phyloP scores from a whole-genome alignment of 164 flowering plant species.

The Cinnamomum chago region DNA sequence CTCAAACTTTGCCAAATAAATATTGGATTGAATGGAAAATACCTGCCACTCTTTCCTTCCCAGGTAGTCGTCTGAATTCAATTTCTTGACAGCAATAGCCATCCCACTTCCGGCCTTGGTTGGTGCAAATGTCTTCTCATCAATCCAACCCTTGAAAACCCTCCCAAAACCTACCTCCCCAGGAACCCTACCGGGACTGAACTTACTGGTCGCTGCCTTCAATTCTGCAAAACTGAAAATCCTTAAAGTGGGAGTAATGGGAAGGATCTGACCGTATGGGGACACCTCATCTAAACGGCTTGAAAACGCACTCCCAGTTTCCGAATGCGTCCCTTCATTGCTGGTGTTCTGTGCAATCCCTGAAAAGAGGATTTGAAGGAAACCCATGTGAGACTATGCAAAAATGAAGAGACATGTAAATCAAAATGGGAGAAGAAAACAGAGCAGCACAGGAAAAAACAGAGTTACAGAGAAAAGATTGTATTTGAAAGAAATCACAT shows the following conservation, averaged over 20 bases:
- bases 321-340: not conserved
- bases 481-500: no score
- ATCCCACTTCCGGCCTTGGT: no score
- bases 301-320: not conserved
- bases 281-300: constrained; percentile 20
- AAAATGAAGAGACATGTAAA: not conserved
- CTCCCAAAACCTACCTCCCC: no score
- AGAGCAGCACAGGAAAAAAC: not conserved
- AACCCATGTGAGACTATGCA: not conserved
- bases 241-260: constrained; percentile 37
- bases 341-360: not conserved
- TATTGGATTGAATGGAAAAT: no score
- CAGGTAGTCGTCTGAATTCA: no score
- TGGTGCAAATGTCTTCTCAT: no score
- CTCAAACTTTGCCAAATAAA: no score
- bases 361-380: not conserved
- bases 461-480: not conserved
- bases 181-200: no score
- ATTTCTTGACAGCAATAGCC: no score
- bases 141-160: no score
- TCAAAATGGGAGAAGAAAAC: not conserved
- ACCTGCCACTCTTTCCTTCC: no score
- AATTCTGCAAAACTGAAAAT: constrained; percentile 51
- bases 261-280: constrained; percentile 42
- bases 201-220: constrained; percentile 24